These are phyloP conservation scores for Umbelopsis sp. DNA, from an alignment of 192 early-diverging fungal species.

Conservation along the genomic window DNA sequence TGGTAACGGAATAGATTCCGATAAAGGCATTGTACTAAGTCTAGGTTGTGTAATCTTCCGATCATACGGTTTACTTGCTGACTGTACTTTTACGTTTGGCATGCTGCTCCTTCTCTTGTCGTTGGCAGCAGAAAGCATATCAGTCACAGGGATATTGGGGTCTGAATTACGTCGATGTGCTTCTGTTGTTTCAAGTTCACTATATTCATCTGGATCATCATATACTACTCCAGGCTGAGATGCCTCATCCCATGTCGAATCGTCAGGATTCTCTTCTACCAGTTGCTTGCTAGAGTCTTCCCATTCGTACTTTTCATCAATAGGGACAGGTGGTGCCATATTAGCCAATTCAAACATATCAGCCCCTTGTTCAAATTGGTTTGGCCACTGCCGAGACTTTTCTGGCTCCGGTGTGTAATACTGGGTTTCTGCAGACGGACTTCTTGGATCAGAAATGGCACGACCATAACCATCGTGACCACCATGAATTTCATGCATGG, in stretches of 20 bases:
- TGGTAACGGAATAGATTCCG: not conserved
- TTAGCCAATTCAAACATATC: not conserved
- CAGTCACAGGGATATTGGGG: not conserved
- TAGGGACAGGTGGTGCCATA: not conserved
- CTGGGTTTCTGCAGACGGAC: not conserved
- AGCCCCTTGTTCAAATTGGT: not conserved
- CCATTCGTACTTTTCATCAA: not conserved
- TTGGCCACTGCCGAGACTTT: not conserved
- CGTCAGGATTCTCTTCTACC: not conserved
- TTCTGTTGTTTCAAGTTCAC: not conserved
- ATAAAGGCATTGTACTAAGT: constrained; percentile 8
- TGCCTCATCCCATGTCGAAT: constrained; percentile 9
- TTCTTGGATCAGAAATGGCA: not conserved
- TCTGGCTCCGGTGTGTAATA: constrained; percentile 11
- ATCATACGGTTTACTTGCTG: not conserved
- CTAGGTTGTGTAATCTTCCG: not conserved
- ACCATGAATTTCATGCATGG: not conserved
- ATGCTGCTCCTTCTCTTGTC: not conserved
- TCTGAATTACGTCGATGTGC: not conserved
- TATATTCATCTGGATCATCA: not conserved
- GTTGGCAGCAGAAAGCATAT: not conserved
- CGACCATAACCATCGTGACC: not conserved
- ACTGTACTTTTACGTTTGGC: constrained; percentile 9
- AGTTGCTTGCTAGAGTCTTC: not conserved
- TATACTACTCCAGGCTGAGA: not conserved